Evolutionary conservation across 2,329 filamentous ascomycete genomes (phyloP), one percentile per base, ranked within the genome.

Genomic region (Davidsoniella eucalypti): DNA sequence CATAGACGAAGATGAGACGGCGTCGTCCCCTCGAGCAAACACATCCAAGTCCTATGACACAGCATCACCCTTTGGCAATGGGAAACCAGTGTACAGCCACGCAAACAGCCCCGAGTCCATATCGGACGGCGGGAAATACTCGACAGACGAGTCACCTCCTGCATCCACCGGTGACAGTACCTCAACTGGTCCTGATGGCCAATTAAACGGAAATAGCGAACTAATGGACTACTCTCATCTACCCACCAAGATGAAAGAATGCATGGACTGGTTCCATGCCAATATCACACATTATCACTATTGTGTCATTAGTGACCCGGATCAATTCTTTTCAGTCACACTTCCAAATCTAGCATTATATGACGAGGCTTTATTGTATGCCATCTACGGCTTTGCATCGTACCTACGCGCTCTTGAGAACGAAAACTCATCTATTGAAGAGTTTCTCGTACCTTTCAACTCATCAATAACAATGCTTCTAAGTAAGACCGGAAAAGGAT

Each of bases 391-490:
- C 0, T 96, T 95, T 61, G 75, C 90, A 9, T 85, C 88, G 0
- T 96, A 95, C 59, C 87, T 94, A 57, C 75, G 82, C 56, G 84
- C 84, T 1, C 63, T 95, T 45, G 72, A 73, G 38, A 77, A 81
- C 45, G 76, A 82, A 1, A 69, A 80, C 45, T 85, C 84, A 18
- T 80, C 80, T 56, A 78, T 96, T 23, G 75, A 83, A 54, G 80
- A 83, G 48, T 96, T 96, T 58, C 69, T 96, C 25, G 76, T 80
- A 52, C 94, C 93, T 60, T 95, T 96, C 67, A 88, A 94, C 63
- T 82, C 79, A 60, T 88, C 90, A 8, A 82, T 98, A 25, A 82
- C 76, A 1, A 67, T 87, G 23, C 72, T 98, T 16, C 71, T 93
- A 7, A 71, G 73, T 33, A 33, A 33, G 2, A 33, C 10, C 10